Conservation (phyloP, 805 yeast species). For the Maudiozyma turicensis region DNA sequence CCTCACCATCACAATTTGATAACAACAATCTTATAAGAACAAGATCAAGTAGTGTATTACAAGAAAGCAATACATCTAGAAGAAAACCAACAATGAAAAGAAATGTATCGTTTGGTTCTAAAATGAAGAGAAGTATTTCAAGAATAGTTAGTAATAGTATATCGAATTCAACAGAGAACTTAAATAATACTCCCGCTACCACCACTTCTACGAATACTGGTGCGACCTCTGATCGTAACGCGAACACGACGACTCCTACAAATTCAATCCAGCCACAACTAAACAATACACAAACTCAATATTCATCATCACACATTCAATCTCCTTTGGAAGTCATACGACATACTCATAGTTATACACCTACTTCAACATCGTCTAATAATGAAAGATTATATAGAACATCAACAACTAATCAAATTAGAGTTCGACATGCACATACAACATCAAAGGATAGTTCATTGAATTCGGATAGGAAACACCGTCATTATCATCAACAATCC, state of each 20-base stretch:
- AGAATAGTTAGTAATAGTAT: constrained; percentile 2
- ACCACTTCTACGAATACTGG: neutral
- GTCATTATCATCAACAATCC: neutral
- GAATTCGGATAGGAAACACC: neutral
- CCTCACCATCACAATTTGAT: neutral
- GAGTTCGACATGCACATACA: too few relatives aligned
- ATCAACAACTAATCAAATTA: too few relatives aligned
- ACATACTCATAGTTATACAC: neutral
- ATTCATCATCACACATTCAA: neutral
- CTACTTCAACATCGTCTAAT: neutral
- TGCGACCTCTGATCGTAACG: neutral
- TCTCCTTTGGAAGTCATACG: neutral
- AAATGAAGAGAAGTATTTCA: constrained; percentile 3
- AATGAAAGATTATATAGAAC: too few relatives aligned
- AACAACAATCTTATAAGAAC: neutral
- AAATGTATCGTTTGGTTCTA: constrained; percentile 2
- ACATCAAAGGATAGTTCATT: too few relatives aligned
- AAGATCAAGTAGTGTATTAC: neutral
- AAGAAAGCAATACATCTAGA: neutral
- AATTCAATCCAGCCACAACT: neutral
- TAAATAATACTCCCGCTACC: neutral
- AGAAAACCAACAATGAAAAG: constrained; percentile 2
- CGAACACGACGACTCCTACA: neutral
- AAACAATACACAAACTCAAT: neutral
- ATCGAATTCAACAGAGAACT: neutral